These are phyloP conservation scores for Trichosporon ovoides DNA, from an alignment of 1,284 basidiomycete species.

Conservation along the genomic window DNA sequence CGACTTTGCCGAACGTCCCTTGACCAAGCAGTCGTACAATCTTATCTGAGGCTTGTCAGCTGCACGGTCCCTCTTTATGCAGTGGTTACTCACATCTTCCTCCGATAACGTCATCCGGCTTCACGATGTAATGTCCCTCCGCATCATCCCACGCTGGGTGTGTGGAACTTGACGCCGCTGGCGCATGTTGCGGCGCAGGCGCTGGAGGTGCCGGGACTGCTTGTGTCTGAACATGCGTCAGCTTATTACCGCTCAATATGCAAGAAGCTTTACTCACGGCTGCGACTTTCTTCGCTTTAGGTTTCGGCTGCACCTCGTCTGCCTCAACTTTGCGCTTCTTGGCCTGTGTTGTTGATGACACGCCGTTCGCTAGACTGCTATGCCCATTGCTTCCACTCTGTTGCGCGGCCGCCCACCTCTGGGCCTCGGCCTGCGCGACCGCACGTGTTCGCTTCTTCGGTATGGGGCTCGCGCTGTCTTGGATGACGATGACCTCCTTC, in stretches of 20 bases:
- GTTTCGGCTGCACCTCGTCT: slow-evolving; percentile 27
- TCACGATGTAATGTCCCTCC: slow-evolving; percentile 90
- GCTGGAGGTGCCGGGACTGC: slow-evolving; percentile 13
- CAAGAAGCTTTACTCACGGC: slow-evolving; percentile 21
- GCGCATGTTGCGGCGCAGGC: slow-evolving; percentile 6
- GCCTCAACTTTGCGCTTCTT: slow-evolving; percentile 43
- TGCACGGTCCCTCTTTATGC: neutral
- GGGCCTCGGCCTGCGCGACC: slow-evolving; percentile 31
- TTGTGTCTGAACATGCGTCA: slow-evolving; percentile 12
- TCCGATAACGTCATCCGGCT: slow-evolving; percentile 78
- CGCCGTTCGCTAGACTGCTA: slow-evolving; percentile 3
- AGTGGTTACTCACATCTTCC: slow-evolving; percentile 60
- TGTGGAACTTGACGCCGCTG: slow-evolving; percentile 6
- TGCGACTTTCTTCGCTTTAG: slow-evolving; percentile 30
- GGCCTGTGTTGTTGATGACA: slow-evolving; percentile 1
- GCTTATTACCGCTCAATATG: slow-evolving; percentile 15
- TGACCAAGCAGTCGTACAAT: slow-evolving; percentile 88
- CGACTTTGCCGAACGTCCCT: slow-evolving; percentile 98
- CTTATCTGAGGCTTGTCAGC: slow-evolving; percentile 59
- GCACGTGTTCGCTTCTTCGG: slow-evolving; percentile 43
- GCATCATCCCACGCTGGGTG: slow-evolving; percentile 76
- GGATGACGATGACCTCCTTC: slow-evolving; percentile 46
- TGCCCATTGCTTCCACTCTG: slow-evolving; percentile 12
- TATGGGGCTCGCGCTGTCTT: slow-evolving; percentile 33
- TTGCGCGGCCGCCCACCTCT: slow-evolving; percentile 11